Base-by-base conservation (phyloP, 306 rosid species). In the Pyrus bretschneideri region DNA sequence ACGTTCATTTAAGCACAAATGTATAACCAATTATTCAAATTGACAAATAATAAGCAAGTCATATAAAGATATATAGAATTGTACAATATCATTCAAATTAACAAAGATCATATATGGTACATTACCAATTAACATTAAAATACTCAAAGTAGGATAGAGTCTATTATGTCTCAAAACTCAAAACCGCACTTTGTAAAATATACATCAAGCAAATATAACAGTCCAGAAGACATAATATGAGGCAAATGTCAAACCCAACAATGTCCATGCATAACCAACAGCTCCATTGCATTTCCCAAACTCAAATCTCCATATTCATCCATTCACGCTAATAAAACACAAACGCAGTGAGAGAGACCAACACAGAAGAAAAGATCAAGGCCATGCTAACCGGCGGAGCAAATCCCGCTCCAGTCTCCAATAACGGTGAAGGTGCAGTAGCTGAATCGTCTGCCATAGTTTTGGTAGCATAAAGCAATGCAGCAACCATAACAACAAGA, bases 361-460 rank as follows among this genome's bases (percentile, higher is more conserved):
- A 49, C 44, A 86, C 0, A 65, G 87, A 84, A 70, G 71, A 85
- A 65, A 62, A 69, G 23, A 55, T 68, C 74, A 81, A 65, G 29
- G 74, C 77, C 73, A 69, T 78, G 27, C 90, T 81, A 71, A 88
- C 71, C 61, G 76, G 67, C 55, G 79, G 66, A 81, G 85, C 59
- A 80, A 71, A 78, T 31, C 89, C 92, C 27, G 65, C 73, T 70
- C 96, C 96, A 59, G 96, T 69, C 40, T 78, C 85, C 80, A 83
- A 31, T 64, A 77, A 84, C 0, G 96, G 77, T 10, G 89, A 44
- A 11, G 96, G 96, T 55, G 92, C 82, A 2, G 78, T 70, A 60
- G 1, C 83, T 49, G 78, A 76, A 62, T 58, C 77, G 61, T 76
- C 85, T 31, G 90, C 90, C 85, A 76, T 61, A 61, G 30, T 70